Evolutionary conservation across 768 basidiomycete species (phyloP).

Genomic region (Strobilomyces confusus): DNA sequence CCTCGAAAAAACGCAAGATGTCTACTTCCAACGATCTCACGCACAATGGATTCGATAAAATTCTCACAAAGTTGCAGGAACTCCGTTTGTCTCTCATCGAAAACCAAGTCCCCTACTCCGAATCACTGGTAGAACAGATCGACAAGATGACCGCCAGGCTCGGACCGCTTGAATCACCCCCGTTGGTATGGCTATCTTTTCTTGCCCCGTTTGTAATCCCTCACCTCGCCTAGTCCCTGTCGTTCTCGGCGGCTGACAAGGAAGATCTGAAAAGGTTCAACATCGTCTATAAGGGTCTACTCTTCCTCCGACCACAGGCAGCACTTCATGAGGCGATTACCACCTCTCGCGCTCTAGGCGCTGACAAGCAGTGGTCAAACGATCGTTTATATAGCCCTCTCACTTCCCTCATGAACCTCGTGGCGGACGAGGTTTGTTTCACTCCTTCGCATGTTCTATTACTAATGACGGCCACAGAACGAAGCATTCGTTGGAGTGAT

Average conservation of each 20-base stretch:
- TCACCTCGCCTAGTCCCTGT: not conserved
- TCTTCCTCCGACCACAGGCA: not conserved
- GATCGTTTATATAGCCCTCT: not conserved
- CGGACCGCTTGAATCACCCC: no score
- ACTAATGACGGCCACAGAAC: not conserved
- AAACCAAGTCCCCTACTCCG: no score
- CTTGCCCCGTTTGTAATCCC: not conserved
- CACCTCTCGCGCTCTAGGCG: not conserved
- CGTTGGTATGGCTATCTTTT: not conserved
- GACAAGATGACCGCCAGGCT: no score
- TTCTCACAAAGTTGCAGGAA: no score
- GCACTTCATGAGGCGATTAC: not conserved
- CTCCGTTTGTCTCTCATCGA: no score
- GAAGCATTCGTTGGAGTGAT: no score
- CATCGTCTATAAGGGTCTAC: not conserved
- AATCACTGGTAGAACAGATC: no score
- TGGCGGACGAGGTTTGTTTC: not conserved
- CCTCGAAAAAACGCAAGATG: no score
- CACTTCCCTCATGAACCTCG: not conserved
- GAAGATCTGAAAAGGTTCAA: not conserved
- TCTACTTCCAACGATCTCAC: no score
- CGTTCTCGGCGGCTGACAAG: not conserved
- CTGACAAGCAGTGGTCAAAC: not conserved
- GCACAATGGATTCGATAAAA: no score
- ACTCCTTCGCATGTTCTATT: not conserved